These are phyloP conservation scores for Raphidocelis subcapitata DNA, from an alignment of 139 green algal species.

Conservation along the genomic window DNA sequence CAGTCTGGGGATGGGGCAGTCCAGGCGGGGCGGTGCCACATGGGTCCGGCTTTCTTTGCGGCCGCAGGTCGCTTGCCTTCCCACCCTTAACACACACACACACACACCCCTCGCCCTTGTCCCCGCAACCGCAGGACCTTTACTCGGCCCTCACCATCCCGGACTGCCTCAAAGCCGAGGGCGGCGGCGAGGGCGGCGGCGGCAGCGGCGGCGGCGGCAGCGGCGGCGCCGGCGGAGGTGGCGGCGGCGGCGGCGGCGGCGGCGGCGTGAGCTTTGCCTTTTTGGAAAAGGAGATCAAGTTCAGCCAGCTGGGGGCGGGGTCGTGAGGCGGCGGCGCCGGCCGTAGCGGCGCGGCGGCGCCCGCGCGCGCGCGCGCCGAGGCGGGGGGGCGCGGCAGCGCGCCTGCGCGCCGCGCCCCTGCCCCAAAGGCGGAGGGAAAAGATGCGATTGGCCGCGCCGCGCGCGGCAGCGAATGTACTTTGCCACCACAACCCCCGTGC, in stretches of 20 bases:
- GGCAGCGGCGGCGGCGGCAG: background rate
- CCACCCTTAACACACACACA: background rate
- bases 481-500: no score
- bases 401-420: no score
- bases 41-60: background rate
- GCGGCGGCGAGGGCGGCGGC: background rate
- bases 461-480: no score
- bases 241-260: background rate
- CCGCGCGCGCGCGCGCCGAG: no score
- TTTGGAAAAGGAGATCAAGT: slow-evolving; percentile 58
- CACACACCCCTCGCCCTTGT: background rate
- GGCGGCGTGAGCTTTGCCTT: slow-evolving; percentile 55
- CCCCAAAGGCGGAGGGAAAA: no score
- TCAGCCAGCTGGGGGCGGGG: slow-evolving; percentile 11
- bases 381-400: no score
- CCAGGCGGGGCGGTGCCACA: background rate
- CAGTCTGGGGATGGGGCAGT: no score
- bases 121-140: slow-evolving; percentile 57
- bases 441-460: no score
- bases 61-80: background rate
- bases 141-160: slow-evolving; percentile 69
- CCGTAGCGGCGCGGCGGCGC: no score
- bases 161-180: slow-evolving; percentile 38
- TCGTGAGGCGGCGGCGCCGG: no score
- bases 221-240: background rate